Evolutionary conservation across 768 basidiomycete species (phyloP), one percentile per base, ranked within the genome.

Genomic region (Suillus luteus): DNA sequence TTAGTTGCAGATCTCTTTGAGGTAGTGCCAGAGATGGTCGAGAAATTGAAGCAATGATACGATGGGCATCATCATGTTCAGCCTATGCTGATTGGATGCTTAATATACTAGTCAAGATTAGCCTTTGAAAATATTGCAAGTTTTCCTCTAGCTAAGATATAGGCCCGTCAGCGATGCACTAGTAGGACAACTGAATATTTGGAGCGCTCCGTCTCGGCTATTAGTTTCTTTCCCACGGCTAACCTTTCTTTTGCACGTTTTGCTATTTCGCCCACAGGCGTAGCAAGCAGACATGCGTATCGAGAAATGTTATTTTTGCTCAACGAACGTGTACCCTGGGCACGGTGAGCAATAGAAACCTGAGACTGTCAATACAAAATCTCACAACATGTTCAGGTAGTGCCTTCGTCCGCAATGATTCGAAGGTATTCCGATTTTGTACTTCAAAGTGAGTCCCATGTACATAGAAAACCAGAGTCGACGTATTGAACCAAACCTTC

Each of bases 261-360:
- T 27, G 54, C 31, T 4, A n/a, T 44, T 44, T 31, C 17, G 31
- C 31, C 27, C 19, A 31, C 35, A 61, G 59, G 41, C 19, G 19
- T 31, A 22, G 15, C 35, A 37, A 60, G 51, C 60, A 62, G 59
- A 72, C 70, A 96, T 97, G 95, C 86, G 95, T 72, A 91, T 98
- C 67, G 96, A 97, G 81, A 96, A 96, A 82, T 99, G 96, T 75
- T 98, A 96, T 75, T 99, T 99, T 77, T 99, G 96, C 81, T 97
- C 95, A 38, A 93, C 92, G 63, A 96, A 84, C 75, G 91, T 97
- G 69, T 99, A 99, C 75, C 97, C 96, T 1, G 96, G 97, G 12
- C 95, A 97, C 72, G 97, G 96, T 90, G 67, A 62, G 82, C 68
- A 12, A 12, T 33, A 14, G 49, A 57, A 2, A 12, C 52, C 33